Conservation (phyloP, 2,329 filamentous ascomycete genomes). For the Cladosporium sp. region DNA sequence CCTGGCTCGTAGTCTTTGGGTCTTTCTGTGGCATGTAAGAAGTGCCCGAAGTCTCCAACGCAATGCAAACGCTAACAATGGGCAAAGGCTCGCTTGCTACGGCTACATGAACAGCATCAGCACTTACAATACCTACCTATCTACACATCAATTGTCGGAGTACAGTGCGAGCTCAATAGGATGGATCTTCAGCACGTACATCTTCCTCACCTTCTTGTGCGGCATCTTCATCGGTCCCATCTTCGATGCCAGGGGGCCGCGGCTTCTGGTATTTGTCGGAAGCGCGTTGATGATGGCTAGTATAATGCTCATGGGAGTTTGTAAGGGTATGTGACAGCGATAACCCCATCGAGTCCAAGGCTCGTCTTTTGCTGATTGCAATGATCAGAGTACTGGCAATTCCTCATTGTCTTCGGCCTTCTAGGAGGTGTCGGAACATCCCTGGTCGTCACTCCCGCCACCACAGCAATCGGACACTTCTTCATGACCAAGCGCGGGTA, state of each 20-base stretch:
- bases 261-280: conserved; percentile 64
- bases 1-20: conserved; percentile 82
- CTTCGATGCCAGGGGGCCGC: conserved; percentile 30
- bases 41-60: not conserved
- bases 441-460: conserved; percentile 77
- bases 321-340: conserved; percentile 34
- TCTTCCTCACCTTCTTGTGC: conserved; percentile 32
- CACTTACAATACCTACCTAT: conserved; percentile 47
- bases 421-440: conserved; percentile 71
- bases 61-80: not conserved
- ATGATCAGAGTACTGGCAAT: conserved; percentile 25
- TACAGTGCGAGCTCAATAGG: conserved; percentile 21
- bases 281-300: conserved; percentile 68
- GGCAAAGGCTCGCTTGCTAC: conserved; percentile 59
- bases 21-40: conserved; percentile 64
- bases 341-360: not conserved
- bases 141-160: not conserved
- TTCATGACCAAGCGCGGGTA: conserved; percentile 51
- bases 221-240: conserved; percentile 31
- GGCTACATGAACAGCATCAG: conserved; percentile 33
- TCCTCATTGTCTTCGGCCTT: conserved; percentile 66
- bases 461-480: conserved; percentile 77
- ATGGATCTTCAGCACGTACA: conserved; percentile 32
- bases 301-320: conserved; percentile 69
- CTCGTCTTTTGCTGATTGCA: not conserved